Evolutionary conservation across 108 stramenopile species (phyloP).

Genomic region (Ochromonas danica): DNA sequence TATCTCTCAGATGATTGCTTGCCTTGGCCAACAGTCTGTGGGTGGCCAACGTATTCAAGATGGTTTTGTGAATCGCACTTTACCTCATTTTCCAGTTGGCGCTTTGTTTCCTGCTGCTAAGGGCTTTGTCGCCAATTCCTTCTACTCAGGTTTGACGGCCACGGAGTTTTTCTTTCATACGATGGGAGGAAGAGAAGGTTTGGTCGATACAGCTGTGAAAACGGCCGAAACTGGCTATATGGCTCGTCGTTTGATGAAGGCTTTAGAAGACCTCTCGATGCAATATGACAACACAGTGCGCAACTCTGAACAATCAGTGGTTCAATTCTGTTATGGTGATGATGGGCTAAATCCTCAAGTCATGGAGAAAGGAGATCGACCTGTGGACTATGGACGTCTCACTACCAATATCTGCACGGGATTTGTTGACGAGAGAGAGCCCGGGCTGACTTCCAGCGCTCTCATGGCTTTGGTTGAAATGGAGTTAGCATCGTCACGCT

Average conservation of each 20-base stretch:
- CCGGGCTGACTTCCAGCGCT: slow-evolving; percentile 37
- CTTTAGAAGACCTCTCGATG: slow-evolving; percentile 88
- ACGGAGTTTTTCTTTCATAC: slow-evolving; percentile 99
- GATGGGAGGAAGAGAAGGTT: slow-evolving; percentile 96
- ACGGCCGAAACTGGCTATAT: slow-evolving; percentile 96
- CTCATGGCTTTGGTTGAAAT: slow-evolving; percentile 29
- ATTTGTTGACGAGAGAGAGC: neutral
- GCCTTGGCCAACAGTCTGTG: slow-evolving; percentile 97
- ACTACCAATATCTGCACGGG: neutral
- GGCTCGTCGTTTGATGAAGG: slow-evolving; percentile 97
- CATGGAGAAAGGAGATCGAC: slow-evolving; percentile 90
- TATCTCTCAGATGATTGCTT: slow-evolving; percentile 99
- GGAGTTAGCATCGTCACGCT: neutral
- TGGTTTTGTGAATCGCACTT: slow-evolving; percentile 92
- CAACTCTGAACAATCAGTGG: slow-evolving; percentile 89
- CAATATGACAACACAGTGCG: slow-evolving; percentile 92
- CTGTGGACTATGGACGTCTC: slow-evolving; percentile 21
- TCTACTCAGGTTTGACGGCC: slow-evolving; percentile 91
- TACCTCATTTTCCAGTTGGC: slow-evolving; percentile 78
- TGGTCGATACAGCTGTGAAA: slow-evolving; percentile 99
- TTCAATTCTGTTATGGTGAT: slow-evolving; percentile 96
- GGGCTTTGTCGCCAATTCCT: slow-evolving; percentile 95
- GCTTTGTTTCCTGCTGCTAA: slow-evolving; percentile 87
- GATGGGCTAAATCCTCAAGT: slow-evolving; percentile 87
- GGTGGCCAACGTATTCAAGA: slow-evolving; percentile 94